Evolutionary conservation across 768 basidiomycete genomes (phyloP), one percentile per base, ranked within the genome.

Genomic region (Boletellus emodensis): DNA sequence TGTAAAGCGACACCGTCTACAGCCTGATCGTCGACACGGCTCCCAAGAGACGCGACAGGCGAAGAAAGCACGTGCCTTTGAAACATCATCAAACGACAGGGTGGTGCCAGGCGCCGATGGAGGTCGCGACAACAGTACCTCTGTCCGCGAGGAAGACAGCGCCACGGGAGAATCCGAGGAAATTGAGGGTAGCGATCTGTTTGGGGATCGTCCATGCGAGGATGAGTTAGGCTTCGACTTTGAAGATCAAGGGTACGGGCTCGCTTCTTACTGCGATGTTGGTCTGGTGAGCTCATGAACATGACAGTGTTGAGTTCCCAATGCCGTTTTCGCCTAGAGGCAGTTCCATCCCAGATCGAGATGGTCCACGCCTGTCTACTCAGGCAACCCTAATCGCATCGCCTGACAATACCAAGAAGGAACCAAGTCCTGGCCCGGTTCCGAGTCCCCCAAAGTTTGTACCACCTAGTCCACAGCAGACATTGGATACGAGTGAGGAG

Each of bases 371-470:
- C 1, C 44, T 28, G 10, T 52, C 58, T 44, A 67, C 67, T 6
- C 65, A 69, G 22, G 53, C 52, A 26, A 67, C 66, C 0, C 22
- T 67, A 36, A 43, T 69, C 5, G 55, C 55, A 1, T 61, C 65
- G 15, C 61, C 65, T 36, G 40, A 12, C 1, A 15, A 5, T 20
- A 20, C 37, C 9, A 44, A 34, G 9, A 63, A 49, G 17, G 44
- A 49, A 11, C 40, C 4, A 20, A 7, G 14, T 11, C 36, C 51
- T 15, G n/a, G n/a, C n/a, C n/a, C n/a, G n/a, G n/a, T n/a, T n/a
- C n/a, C n/a, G n/a, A n/a, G n/a, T n/a, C n/a, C n/a, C n/a, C n/a
- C n/a, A n/a, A n/a, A n/a, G n/a, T n/a, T n/a, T n/a, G n/a, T n/a
- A n/a, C n/a, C 54, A 9, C 44, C 50, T 13, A 54, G 54, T 20